Percentiles rank a stretch among this genome's conserved stretches.
These are phyloP conservation scores for Aspergillus sp. DNA, from an alignment of 2,329 filamentous ascomycete species.

Conservation along the genomic window DNA sequence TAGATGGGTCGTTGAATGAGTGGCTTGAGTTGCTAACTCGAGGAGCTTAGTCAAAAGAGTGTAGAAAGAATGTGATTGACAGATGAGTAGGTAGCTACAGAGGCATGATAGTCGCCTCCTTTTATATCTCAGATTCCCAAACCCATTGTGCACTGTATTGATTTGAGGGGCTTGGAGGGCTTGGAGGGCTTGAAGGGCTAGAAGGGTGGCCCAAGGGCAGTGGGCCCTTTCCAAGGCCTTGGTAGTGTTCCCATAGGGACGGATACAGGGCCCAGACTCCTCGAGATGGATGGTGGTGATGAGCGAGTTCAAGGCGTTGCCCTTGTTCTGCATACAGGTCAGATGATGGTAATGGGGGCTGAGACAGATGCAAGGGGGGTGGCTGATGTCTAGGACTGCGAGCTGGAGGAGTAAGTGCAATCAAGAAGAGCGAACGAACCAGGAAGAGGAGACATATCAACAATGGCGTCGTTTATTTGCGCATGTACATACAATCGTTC, in stretches of 20 bases:
- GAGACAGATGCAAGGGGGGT: conserved; percentile 2
- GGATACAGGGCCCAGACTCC: too few relatives aligned
- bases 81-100: neutral
- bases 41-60: neutral
- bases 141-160: neutral
- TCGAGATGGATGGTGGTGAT: neutral
- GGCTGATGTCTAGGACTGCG: too few relatives aligned
- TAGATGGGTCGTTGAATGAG: neutral
- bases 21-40: neutral
- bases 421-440: neutral
- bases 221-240: neutral
- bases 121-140: neutral
- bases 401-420: neutral
- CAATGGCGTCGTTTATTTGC: neutral
- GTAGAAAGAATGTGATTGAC: neutral
- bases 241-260: neutral
- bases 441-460: neutral
- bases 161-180: neutral
- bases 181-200: neutral
- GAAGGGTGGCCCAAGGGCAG: neutral
- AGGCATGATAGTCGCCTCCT: neutral
- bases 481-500: conserved; percentile 3
- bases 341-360: neutral
- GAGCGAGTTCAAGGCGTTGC: neutral
- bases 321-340: neutral